Evolutionary conservation across 2,329 filamentous ascomycete genomes (phyloP).

Genomic region (Aspergillus hortae): DNA sequence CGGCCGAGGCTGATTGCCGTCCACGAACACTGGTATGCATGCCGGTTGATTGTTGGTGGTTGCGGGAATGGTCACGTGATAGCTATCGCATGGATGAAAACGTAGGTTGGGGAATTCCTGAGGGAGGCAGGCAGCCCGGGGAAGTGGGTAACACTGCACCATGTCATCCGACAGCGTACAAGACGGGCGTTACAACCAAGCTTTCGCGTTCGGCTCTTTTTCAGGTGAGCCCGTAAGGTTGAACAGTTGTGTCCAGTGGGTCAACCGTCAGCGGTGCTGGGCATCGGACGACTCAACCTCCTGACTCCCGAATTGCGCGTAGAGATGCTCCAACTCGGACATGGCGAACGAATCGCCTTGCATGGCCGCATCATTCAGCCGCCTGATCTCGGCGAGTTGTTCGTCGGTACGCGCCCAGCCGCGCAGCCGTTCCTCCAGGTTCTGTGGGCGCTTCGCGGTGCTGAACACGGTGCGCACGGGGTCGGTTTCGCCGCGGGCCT

Average conservation of each 20-base stretch:
- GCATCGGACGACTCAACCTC: conserved; percentile 8
- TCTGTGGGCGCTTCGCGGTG: conserved; percentile 26
- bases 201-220: no score
- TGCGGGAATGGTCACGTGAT: no score
- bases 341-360: conserved; percentile 36
- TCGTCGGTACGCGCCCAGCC: conserved; percentile 39
- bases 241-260: background rate
- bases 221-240: background rate
- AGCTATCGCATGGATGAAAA: no score
- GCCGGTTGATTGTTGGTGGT: no score
- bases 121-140: no score
- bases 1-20: background rate
- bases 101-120: no score
- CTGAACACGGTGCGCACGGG: conserved; percentile 60
- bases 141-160: no score
- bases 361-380: conserved; percentile 32
- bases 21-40: background rate
- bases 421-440: conserved; percentile 28
- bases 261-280: conserved; percentile 6
- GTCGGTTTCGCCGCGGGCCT: conserved; percentile 61
- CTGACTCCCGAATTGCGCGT: conserved; percentile 24
- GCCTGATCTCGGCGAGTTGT: conserved; percentile 33
- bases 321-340: conserved; percentile 34
- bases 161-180: no score
- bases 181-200: no score